Percentiles rank a stretch among this genome's conserved stretches.
Conservation (phyloP, 2,329 filamentous ascomycete genomes). For the Trichoderma gracile region DNA sequence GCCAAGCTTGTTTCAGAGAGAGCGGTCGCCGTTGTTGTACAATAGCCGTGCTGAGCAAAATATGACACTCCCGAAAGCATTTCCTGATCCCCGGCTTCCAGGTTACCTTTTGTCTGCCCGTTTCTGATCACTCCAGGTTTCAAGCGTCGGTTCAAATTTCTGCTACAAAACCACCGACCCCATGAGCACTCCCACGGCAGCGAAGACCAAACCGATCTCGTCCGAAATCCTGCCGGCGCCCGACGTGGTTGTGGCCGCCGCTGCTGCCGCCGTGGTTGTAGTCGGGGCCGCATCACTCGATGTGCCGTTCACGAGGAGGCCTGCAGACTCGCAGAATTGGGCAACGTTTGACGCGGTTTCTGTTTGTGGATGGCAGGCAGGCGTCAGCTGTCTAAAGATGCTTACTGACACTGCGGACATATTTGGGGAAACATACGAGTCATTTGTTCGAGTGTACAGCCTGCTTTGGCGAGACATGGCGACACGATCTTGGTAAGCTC, state of each 20-base stretch:
- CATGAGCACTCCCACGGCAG: neutral
- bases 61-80: neutral
- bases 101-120: neutral
- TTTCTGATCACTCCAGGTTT: too few relatives aligned
- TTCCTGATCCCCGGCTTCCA: neutral
- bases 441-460: slow-evolving; percentile 39
- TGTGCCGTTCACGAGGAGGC: neutral
- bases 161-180: neutral
- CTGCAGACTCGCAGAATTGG: slow-evolving; percentile 9
- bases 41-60: slow-evolving; percentile 9
- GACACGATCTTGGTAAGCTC: slow-evolving; percentile 39
- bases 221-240: neutral
- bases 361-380: neutral
- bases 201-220: neutral
- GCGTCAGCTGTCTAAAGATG: neutral
- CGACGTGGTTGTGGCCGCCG: slow-evolving; percentile 4
- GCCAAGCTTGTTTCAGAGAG: neutral
- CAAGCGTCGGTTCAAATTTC: neutral
- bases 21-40: slow-evolving; percentile 13
- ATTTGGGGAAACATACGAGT: slow-evolving; percentile 2
- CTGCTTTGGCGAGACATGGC: slow-evolving; percentile 40
- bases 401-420: too few relatives aligned
- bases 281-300: neutral
- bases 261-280: neutral
- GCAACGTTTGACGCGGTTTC: neutral